A percentile compares a stretch with the other conserved stretches of the same genome.
Conservation (phyloP, 2,329 filamentous ascomycete species). For the Drechslerella dactyloides region DNA sequence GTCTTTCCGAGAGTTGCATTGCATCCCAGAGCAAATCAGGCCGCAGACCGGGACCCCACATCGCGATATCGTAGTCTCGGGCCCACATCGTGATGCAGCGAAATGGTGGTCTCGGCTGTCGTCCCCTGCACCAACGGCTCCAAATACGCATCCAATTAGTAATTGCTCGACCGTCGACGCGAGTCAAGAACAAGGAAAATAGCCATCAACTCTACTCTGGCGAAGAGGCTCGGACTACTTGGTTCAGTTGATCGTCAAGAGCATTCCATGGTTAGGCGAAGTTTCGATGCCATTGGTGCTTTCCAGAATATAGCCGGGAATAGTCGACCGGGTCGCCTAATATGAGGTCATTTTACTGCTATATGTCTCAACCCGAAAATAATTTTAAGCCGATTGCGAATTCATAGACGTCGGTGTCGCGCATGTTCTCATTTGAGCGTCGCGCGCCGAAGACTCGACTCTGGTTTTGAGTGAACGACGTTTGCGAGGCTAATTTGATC, state of each 20-base stretch:
- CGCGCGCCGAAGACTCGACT: too few relatives aligned
- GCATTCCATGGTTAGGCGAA: neutral
- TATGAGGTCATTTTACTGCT: neutral
- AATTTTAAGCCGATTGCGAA: neutral
- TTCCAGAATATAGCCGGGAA: neutral
- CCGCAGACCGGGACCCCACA: slow-evolving; percentile 18
- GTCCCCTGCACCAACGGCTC: neutral
- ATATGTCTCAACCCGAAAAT: neutral
- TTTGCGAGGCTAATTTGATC: too few relatives aligned
- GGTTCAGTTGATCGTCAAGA: neutral
- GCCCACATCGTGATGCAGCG: neutral
- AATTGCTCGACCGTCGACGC: slow-evolving; percentile 9
- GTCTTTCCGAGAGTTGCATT: too few relatives aligned
- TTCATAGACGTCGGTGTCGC: too few relatives aligned
- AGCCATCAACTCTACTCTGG: too few relatives aligned
- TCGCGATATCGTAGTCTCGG: neutral
- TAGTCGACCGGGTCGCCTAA: neutral
- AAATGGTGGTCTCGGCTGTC: neutral
- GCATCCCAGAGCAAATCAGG: too few relatives aligned
- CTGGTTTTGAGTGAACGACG: too few relatives aligned
- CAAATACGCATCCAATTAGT: slow-evolving; percentile 11
- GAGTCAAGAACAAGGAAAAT: neutral
- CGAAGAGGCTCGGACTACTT: neutral
- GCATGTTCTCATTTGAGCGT: too few relatives aligned
- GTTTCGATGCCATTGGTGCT: neutral